Conservation (phyloP, 2,329 filamentous ascomycete genomes). For the Bertia moriformis region DNA sequence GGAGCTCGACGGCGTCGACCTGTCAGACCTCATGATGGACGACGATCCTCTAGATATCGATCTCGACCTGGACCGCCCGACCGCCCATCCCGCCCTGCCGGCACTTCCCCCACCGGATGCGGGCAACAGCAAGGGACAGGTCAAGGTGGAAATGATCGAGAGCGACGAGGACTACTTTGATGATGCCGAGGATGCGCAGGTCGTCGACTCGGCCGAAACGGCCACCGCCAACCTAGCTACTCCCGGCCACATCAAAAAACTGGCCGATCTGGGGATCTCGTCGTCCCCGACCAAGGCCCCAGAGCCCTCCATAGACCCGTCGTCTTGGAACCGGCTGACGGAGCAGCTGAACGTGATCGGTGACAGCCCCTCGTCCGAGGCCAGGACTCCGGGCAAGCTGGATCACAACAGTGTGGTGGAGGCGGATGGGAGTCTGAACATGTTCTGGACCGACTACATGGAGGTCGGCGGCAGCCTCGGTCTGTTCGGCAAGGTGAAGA, state of each 20-base stretch:
- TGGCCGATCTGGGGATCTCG: slow-evolving; percentile 51
- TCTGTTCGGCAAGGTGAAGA: slow-evolving; percentile 88
- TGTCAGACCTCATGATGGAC: slow-evolving; percentile 43
- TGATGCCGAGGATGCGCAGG: slow-evolving; percentile 72
- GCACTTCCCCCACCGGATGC: slow-evolving; percentile 58
- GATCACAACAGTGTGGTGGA: slow-evolving; percentile 76
- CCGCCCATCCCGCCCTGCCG: slow-evolving; percentile 77
- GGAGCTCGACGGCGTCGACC: slow-evolving; percentile 35
- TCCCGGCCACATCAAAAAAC: slow-evolving; percentile 62
- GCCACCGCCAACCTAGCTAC: slow-evolving; percentile 67
- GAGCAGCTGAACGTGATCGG: slow-evolving; percentile 74
- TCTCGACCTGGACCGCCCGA: slow-evolving; percentile 64
- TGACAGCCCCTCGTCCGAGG: slow-evolving; percentile 53
- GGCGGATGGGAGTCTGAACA: slow-evolving; percentile 74
- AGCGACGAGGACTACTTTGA: slow-evolving; percentile 48
- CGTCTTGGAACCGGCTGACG: slow-evolving; percentile 78
- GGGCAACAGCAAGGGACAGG: slow-evolving; percentile 52
- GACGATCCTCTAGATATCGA: slow-evolving; percentile 28
- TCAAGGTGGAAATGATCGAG: slow-evolving; percentile 27
- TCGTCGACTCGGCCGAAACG: slow-evolving; percentile 64
- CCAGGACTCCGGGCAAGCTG: slow-evolving; percentile 61
- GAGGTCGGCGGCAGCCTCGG: slow-evolving; percentile 84
- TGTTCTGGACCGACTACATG: slow-evolving; percentile 96
- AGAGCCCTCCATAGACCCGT: slow-evolving; percentile 55
- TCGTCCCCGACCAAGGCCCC: slow-evolving; percentile 69